These are phyloP conservation scores for Powellomyces hirtus DNA, from an alignment of 192 early-diverging fungal genomes.

Conservation along the genomic window DNA sequence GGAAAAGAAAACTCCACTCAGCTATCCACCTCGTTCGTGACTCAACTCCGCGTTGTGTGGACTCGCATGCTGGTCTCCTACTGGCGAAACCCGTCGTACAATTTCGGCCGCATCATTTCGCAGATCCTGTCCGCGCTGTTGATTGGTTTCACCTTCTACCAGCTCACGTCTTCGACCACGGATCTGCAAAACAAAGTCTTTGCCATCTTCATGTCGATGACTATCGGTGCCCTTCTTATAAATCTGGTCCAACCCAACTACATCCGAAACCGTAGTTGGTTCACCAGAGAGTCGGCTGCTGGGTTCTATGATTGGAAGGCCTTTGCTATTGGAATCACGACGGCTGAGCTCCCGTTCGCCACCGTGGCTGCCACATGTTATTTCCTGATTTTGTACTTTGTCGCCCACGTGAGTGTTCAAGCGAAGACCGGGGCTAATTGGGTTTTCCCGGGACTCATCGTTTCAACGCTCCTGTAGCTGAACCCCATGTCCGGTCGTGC, in stretches of 20 bases:
- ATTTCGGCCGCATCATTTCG: conserved; percentile 49
- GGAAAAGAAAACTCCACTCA: not conserved
- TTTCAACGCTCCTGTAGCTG: conserved; percentile 39
- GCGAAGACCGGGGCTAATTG: not conserved
- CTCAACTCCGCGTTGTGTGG: conserved; percentile 61
- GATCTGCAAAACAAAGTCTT: conserved; percentile 66
- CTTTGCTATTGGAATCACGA: conserved; percentile 59
- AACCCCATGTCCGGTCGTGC: conserved; percentile 41
- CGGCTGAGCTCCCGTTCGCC: conserved; percentile 71
- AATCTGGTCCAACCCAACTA: conserved; percentile 59
- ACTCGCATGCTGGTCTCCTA: conserved; percentile 63
- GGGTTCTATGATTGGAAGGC: conserved; percentile 69
- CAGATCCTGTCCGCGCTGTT: conserved; percentile 55
- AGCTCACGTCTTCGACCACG: conserved; percentile 48
- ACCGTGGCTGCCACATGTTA: conserved; percentile 59
- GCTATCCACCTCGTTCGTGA: conserved; percentile 38
- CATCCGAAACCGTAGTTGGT: conserved; percentile 48
- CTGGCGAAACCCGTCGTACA: conserved; percentile 75
- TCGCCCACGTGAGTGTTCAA: not conserved
- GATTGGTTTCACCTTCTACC: conserved; percentile 74
- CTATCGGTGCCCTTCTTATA: conserved; percentile 67
- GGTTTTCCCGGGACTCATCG: conserved; percentile 36
- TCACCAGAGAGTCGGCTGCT: conserved; percentile 64
- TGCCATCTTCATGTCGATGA: conserved; percentile 67
- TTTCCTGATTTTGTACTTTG: conserved; percentile 71